phyloP scores from a whole-genome alignment of 495 filamentous ascomycete species.

The Acidomyces sp. region DNA sequence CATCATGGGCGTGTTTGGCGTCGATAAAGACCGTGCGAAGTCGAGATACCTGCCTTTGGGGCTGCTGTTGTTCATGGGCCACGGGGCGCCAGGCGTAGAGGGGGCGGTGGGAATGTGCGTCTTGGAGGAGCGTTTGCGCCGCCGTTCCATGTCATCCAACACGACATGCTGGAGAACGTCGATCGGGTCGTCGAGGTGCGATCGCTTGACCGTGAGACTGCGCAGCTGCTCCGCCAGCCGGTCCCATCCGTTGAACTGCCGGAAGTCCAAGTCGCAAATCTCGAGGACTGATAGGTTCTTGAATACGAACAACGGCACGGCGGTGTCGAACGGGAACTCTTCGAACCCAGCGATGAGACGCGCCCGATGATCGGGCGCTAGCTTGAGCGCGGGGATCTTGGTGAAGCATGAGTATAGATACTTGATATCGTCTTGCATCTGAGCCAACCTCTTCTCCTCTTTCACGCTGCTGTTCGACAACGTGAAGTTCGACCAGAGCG shows the following conservation, averaged over 20 bases:
- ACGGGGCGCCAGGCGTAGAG: conserved; percentile 62
- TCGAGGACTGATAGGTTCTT: conserved; percentile 91
- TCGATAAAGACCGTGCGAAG: conserved; percentile 43
- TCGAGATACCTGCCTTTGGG: conserved; percentile 45
- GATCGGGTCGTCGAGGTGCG: conserved; percentile 73
- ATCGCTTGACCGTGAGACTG: conserved; percentile 78
- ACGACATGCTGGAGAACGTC: conserved; percentile 88
- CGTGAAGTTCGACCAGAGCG: conserved; percentile 79
- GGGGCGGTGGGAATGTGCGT: conserved; percentile 40
- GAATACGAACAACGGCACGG: conserved; percentile 88
- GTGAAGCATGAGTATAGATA: conserved; percentile 97
- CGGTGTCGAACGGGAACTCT: conserved; percentile 95
- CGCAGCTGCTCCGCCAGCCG: conserved; percentile 78
- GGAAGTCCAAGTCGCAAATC: conserved; percentile 87
- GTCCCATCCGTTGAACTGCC: conserved; percentile 96
- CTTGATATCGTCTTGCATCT: conserved; percentile 71
- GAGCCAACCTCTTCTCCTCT: conserved; percentile 74
- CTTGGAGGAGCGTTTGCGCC: conserved; percentile 77
- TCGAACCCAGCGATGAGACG: conserved; percentile 83
- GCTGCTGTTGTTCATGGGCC: conserved; percentile 49
- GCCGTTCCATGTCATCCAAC: conserved; percentile 86
- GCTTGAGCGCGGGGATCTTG: conserved; percentile 82
- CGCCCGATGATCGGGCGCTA: conserved; percentile 81
- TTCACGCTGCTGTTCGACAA: conserved; percentile 63
- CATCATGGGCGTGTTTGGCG: conserved; percentile 52